These are phyloP conservation scores for Selaginella moellendorffii DNA, from an alignment of 75 land plant species.

Conservation along the genomic window DNA sequence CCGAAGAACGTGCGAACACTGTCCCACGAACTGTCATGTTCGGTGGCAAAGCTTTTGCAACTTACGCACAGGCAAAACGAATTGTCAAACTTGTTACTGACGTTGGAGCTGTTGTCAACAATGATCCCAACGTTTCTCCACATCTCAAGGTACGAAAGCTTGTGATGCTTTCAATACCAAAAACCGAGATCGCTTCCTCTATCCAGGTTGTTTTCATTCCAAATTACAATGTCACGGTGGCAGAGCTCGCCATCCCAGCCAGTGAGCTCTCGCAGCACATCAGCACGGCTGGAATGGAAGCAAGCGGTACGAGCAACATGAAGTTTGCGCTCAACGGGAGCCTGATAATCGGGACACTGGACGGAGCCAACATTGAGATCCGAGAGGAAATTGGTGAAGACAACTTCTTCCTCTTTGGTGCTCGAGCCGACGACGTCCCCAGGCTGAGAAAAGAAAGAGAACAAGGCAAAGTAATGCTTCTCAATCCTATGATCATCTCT, in stretches of 20 bases:
- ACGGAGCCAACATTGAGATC: slow-evolving; percentile 97
- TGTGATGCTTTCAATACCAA: not conserved
- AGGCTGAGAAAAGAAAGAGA: slow-evolving; percentile 72
- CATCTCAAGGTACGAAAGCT: slow-evolving; percentile 51
- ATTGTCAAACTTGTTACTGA: slow-evolving; percentile 90
- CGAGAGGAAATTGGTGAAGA: slow-evolving; percentile 93
- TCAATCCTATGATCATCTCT: too few species aligned
- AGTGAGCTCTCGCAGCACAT: slow-evolving; percentile 96
- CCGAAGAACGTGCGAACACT: slow-evolving; percentile 51
- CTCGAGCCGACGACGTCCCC: slow-evolving; percentile 72
- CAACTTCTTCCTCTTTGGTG: slow-evolving; percentile 95
- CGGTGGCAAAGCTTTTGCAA: slow-evolving; percentile 99
- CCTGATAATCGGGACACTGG: slow-evolving; percentile 88
- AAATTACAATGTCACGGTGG: slow-evolving; percentile 90
- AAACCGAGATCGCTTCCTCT: not conserved
- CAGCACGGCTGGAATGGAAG: slow-evolving; percentile 44
- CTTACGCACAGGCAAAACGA: slow-evolving; percentile 86
- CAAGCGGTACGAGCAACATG: slow-evolving; percentile 99
- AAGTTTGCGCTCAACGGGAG: slow-evolving; percentile 95
- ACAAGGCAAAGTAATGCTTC: slow-evolving; percentile 31
- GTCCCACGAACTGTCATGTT: slow-evolving; percentile 85
- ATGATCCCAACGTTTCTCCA: slow-evolving; percentile 61
- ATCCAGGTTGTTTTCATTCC: slow-evolving; percentile 91
- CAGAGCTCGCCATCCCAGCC: slow-evolving; percentile 86
- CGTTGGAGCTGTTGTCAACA: slow-evolving; percentile 88